Evolutionary conservation across 2,329 filamentous ascomycete species (phyloP).

Genomic region (Colletotrichum gloeosporioides): DNA sequence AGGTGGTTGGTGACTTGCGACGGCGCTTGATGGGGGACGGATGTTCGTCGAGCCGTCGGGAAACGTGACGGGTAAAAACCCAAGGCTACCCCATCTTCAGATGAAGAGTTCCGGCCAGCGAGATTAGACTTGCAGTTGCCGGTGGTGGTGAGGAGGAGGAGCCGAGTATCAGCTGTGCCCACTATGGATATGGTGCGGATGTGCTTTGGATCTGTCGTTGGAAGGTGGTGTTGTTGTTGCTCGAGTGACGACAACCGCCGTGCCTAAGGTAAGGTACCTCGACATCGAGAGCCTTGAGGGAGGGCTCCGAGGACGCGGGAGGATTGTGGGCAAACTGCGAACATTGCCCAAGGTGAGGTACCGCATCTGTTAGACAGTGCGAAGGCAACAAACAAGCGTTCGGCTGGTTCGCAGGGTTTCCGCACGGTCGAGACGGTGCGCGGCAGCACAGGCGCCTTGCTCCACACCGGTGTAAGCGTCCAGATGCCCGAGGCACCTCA

Average conservation of each 20-base stretch:
- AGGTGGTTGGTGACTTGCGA: neutral
- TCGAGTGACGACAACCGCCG: neutral
- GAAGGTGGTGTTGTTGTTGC: neutral
- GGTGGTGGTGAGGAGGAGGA: neutral
- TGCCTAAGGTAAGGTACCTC: neutral
- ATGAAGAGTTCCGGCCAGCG: neutral
- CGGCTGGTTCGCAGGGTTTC: neutral
- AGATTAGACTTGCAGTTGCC: neutral
- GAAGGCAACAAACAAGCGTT: neutral
- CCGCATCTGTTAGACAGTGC: neutral
- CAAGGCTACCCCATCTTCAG: neutral
- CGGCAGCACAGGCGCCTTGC: neutral
- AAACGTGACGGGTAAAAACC: neutral
- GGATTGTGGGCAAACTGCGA: neutral
- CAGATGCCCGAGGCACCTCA: neutral
- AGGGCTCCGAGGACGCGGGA: neutral
- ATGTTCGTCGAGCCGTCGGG: neutral
- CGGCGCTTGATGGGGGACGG: neutral
- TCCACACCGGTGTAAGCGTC: conserved; percentile 8
- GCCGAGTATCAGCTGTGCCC: neutral
- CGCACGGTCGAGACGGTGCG: neutral
- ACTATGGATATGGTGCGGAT: too few species aligned
- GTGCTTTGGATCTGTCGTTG: neutral
- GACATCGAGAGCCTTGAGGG: neutral
- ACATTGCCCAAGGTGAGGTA: neutral